Evolutionary conservation across 768 basidiomycete species (phyloP), one percentile per base, ranked within the genome.

Genomic region (Rhizopogon vesiculosus): DNA sequence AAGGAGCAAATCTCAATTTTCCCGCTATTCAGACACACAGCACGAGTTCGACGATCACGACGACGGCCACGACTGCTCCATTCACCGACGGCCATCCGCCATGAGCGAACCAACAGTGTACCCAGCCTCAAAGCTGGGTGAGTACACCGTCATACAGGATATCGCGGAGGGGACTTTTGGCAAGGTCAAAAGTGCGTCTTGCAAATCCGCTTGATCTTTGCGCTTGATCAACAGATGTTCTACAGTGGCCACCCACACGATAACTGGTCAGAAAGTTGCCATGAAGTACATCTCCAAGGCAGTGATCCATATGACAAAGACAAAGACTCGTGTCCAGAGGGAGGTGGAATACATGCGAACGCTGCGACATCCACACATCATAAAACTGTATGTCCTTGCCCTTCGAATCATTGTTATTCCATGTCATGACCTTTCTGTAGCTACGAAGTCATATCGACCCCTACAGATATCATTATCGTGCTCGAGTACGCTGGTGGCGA

Each of bases 261-360:
- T 98, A 64, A 98, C 97, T 1, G 93, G 95, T 3, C 93, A 97
- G 65, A 85, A 86, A 64, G 96, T 99, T 51, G 96, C 97, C 10
- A 92, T 99, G 90, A 98, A 99, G 76, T 93, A 89, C 66, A 92
- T 98, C 58, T 92, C 91, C 54, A 93, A 97, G 70, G 90, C 91
- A 35, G 93, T 91, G 62, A 98, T 98, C 55, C 85, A 89, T 62
- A 83, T 86, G 62, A 90, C 91, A 60, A 91, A 91, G 71, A 97
- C 93, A 65, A 94, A 92, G 73, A 87, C 87, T 54, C 76, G 96
- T 56, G 95, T 98, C 7, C 87, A 91, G 66, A 84, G 93, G 45
- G 96, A 98, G 73, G 97, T 97, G 61, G 94, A 98, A 68, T 98
- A 97, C 74, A 90, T 99, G 83, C 86, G 93, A 54, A 84, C 91